Evolutionary conservation across 23 red algal species (phyloP).

Genomic region (Gracilaria gracilis): DNA sequence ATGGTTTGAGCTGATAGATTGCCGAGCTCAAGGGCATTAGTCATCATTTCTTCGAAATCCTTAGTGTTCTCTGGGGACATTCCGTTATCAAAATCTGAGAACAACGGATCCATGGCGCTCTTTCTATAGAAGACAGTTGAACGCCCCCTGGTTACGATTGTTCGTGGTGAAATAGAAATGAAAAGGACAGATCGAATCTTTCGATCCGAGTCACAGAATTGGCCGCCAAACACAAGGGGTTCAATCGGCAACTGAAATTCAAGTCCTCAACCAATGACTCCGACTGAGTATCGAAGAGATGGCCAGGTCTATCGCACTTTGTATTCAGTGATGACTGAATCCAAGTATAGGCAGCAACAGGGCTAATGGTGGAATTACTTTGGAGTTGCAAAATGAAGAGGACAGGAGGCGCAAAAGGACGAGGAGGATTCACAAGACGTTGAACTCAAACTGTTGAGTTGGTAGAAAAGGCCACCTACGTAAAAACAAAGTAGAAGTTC

Average conservation of each 20-base stretch:
- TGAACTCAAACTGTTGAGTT: background rate
- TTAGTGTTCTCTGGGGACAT: background rate
- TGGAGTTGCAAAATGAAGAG: background rate
- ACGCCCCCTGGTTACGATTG: background rate
- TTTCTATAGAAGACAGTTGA: background rate
- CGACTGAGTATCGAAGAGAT: background rate
- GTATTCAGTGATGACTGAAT: background rate
- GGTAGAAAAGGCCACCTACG: background rate
- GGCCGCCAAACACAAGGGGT: background rate
- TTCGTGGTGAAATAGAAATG: background rate
- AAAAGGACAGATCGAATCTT: background rate
- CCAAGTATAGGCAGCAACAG: too few relatives aligned
- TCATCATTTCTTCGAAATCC: constrained; percentile 30
- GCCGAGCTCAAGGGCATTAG: constrained; percentile 9
- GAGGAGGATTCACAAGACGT: background rate
- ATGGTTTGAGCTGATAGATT: background rate
- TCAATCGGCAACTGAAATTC: background rate
- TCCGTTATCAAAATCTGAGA: background rate
- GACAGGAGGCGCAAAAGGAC: background rate
- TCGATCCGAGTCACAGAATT: background rate
- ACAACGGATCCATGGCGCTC: background rate
- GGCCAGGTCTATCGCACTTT: background rate
- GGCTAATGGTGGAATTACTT: too few relatives aligned
- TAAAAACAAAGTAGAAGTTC: background rate
- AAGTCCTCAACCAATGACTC: background rate